Percentiles rank a stretch among this genome's conserved stretches.
Conservation (phyloP, 116 monocot species). For the Papilionanthe hybrid region DNA sequence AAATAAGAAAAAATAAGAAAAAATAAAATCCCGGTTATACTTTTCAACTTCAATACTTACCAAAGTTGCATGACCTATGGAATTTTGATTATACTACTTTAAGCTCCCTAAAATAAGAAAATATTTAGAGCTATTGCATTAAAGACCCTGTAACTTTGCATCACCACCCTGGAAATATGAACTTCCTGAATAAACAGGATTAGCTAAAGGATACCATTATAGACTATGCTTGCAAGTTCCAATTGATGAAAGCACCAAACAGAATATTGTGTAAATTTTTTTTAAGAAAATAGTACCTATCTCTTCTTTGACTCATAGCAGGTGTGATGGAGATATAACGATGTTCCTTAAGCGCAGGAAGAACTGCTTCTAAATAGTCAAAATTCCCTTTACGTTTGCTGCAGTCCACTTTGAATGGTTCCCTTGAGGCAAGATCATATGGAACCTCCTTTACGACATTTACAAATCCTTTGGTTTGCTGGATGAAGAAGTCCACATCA, state of each 20-base stretch:
- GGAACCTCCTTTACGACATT: constrained; percentile 66
- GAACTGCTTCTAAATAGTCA: constrained; percentile 74
- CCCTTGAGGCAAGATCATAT: constrained; percentile 40
- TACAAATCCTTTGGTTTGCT: constrained; percentile 54
- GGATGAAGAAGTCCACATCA: constrained; percentile 82
- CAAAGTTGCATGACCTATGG: neutral
- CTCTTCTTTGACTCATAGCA: constrained; percentile 93
- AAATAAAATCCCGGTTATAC: too few species aligned
- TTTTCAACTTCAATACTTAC: neutral
- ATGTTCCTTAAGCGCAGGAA: constrained; percentile 67
- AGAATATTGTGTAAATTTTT: neutral
- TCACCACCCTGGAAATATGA: neutral
- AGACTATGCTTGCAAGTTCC: neutral
- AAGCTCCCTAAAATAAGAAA: neutral
- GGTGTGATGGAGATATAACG: constrained; percentile 80
- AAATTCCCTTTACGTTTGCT: constrained; percentile 85
- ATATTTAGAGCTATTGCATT: neutral
- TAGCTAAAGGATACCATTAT: neutral
- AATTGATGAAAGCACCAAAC: neutral
- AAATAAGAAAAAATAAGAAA: too few species aligned
- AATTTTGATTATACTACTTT: neutral
- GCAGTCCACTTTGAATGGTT: constrained; percentile 82
- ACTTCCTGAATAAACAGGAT: neutral
- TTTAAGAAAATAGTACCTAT: constrained; percentile 46
- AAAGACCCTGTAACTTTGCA: neutral